Conservation (phyloP, 345 rosid genomes). For the Isatis tinctoria region DNA sequence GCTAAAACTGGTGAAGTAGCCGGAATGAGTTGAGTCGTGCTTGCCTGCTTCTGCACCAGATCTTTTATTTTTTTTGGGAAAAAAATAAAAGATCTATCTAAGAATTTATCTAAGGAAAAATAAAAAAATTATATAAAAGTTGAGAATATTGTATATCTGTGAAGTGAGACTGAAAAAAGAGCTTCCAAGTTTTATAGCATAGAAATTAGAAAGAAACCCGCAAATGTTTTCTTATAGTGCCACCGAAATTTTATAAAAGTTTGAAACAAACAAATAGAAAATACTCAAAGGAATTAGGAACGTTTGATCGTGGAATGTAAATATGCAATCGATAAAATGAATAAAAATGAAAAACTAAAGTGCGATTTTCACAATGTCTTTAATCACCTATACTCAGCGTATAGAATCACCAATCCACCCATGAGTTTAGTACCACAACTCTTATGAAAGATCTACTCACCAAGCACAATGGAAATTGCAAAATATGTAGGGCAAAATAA, state of each 20-base stretch:
- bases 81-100: not conserved
- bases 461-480: not conserved
- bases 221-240: no score
- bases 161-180: not conserved
- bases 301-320: not conserved
- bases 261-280: not conserved
- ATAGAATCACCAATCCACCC: not conserved
- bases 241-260: not conserved
- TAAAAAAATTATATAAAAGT: not conserved
- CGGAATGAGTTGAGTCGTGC: conserved; percentile 17
- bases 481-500: no score
- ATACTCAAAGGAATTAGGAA: not conserved
- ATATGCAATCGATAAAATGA: not conserved
- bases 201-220: not conserved
- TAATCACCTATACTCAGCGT: not conserved
- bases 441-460: not conserved
- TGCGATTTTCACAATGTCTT: not conserved
- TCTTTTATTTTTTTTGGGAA: not conserved
- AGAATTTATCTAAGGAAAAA: not conserved
- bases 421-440: not conserved
- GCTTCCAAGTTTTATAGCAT: not conserved
- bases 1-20: not conserved
- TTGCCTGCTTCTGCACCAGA: conserved; percentile 3
- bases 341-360: not conserved
- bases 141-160: not conserved